phyloP scores from a whole-genome alignment of 768 basidiomycete genomes.

The Rhodotorula babjevae region DNA sequence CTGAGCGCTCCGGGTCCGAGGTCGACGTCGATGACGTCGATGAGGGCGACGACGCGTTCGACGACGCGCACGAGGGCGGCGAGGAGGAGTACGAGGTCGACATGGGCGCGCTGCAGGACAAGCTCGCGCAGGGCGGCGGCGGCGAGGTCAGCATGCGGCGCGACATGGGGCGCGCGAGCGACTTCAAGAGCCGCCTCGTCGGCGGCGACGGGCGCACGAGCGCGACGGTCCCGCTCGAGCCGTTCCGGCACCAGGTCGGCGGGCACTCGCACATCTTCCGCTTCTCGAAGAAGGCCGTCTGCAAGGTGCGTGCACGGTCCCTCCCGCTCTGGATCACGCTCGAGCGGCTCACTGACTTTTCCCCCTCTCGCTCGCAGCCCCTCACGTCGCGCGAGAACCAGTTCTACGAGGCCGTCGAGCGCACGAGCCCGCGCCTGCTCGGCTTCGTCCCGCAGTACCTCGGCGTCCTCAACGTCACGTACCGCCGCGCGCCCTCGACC shows the following conservation, averaged over 20 bases:
- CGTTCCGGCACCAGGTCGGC: conserved; percentile 96
- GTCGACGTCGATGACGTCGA: not conserved
- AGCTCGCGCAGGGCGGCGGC: conserved; percentile 25
- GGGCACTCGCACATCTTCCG: conserved; percentile 97
- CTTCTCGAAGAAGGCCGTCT: conserved; percentile 93
- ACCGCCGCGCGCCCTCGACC: conserved; percentile 61
- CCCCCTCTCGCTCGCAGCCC: conserved; percentile 56
- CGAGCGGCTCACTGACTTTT: not conserved
- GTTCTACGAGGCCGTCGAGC: conserved; percentile 95
- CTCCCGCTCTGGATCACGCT: conserved; percentile 12
- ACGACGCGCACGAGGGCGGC: conserved; percentile 12
- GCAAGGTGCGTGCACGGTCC: conserved; percentile 71
- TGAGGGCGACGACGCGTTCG: not conserved
- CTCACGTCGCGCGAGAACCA: conserved; percentile 94
- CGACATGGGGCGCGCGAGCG: conserved; percentile 31
- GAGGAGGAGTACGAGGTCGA: conserved; percentile 43
- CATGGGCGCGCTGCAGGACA: conserved; percentile 25
- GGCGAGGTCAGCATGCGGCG: conserved; percentile 36
- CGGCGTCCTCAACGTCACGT: conserved; percentile 97
- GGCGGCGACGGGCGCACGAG: conserved; percentile 29
- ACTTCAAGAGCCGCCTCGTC: conserved; percentile 43
- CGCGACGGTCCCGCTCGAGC: conserved; percentile 74
- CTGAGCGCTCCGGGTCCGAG: not conserved
- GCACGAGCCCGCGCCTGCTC: conserved; percentile 83
- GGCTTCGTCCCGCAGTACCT: conserved; percentile 96